A percentile compares a stretch with the other conserved stretches of the same genome.
Evolutionary conservation across 1,139 yeast species (phyloP).

Genomic region (Hyphopichia burtonii): DNA sequence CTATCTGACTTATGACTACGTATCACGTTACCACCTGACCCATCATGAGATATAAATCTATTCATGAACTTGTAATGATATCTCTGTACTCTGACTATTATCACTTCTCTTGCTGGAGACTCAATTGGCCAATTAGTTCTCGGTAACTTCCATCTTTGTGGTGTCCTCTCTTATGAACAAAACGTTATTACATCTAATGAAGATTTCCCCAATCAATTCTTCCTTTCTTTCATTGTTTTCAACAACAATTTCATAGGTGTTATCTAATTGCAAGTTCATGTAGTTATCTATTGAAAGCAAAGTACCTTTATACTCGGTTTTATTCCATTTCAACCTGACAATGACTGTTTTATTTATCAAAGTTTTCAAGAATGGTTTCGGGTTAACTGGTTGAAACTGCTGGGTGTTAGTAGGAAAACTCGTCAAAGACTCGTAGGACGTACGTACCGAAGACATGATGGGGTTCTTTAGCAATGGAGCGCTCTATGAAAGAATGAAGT

Average conservation of each 20-base stretch:
- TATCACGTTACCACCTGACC: too few species aligned
- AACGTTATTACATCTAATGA: constrained; percentile 82
- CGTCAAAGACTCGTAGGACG: too few species aligned
- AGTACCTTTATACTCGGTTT: constrained; percentile 85
- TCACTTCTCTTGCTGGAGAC: too few species aligned
- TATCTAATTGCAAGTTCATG: constrained; percentile 81
- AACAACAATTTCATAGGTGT: constrained; percentile 60
- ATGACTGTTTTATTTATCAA: constrained; percentile 67
- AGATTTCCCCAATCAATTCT: constrained; percentile 74
- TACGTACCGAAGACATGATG: constrained; percentile 14
- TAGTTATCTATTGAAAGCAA: constrained; percentile 84
- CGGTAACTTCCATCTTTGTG: neutral
- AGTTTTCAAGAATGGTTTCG: constrained; percentile 84
- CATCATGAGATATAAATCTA: too few species aligned
- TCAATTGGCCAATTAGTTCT: too few species aligned
- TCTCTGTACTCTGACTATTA: too few species aligned
- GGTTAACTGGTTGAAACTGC: constrained; percentile 76
- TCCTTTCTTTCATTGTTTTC: constrained; percentile 40
- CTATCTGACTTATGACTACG: too few species aligned
- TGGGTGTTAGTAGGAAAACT: neutral
- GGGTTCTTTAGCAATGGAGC: too few species aligned
- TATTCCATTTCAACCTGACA: constrained; percentile 93
- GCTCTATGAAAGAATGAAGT: too few species aligned
- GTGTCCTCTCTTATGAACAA: constrained; percentile 54
- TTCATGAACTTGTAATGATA: too few species aligned